Conservation (phyloP, 2,329 filamentous ascomycete genomes). For the Pseudocercospora fuligena region DNA sequence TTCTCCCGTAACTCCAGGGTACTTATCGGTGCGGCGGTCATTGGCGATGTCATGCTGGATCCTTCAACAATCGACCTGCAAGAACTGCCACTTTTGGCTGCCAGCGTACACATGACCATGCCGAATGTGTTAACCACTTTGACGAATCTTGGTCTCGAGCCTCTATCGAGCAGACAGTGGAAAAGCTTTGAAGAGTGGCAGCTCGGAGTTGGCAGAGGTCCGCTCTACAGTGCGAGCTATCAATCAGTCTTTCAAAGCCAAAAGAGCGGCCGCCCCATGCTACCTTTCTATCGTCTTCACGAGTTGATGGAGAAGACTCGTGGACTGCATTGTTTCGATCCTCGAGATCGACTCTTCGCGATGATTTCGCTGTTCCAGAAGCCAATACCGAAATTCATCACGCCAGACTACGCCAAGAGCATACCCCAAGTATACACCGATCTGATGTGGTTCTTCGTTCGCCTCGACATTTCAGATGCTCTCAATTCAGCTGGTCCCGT, state of each 20-base stretch:
- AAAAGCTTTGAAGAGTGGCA: conserved; percentile 4
- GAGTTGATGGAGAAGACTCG: conserved; percentile 9
- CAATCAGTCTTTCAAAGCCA: conserved; percentile 4
- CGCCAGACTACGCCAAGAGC: conserved; percentile 6
- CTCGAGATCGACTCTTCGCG: conserved; percentile 14
- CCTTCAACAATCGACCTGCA: neutral
- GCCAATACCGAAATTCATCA: conserved; percentile 4
- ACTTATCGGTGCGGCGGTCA: neutral
- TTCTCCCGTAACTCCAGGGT: conserved; percentile 5
- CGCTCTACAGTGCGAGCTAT: neutral
- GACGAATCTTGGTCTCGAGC: conserved; percentile 1
- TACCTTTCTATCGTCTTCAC: conserved; percentile 6
- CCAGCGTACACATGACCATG: neutral
- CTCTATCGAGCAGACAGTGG: neutral
- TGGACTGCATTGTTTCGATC: conserved; percentile 7
- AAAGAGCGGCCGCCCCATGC: neutral
- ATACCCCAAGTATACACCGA: conserved; percentile 9
- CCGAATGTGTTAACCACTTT: conserved; percentile 5
- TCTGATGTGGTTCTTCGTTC: conserved; percentile 11
- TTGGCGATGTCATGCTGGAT: neutral
- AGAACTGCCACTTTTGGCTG: neutral
- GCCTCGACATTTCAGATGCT: neutral
- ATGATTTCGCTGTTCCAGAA: conserved; percentile 8
- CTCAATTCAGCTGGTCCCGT: conserved; percentile 7
- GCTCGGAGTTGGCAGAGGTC: neutral